phyloP scores from a whole-genome alignment of 208 protist genomes.

The Wallacemonas sp. region DNA sequence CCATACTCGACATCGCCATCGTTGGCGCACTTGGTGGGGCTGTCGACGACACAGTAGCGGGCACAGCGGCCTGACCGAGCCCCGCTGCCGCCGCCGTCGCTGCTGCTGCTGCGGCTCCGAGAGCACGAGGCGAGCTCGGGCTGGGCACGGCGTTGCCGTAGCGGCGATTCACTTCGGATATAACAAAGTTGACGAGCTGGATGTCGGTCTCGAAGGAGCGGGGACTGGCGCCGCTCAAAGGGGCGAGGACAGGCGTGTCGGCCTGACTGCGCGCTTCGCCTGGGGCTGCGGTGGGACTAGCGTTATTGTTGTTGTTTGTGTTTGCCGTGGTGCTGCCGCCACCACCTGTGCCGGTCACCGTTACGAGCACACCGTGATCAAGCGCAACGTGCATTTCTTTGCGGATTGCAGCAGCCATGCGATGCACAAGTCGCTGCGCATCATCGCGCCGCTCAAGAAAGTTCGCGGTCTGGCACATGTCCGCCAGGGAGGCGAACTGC shows the following conservation, averaged over 20 bases:
- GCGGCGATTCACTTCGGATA: slow-evolving; percentile 33
- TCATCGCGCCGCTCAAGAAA: slow-evolving; percentile 41
- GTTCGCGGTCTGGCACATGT: slow-evolving; percentile 38
- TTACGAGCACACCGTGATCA: slow-evolving; percentile 10
- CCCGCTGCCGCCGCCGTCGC: not conserved
- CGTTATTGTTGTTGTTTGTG: not conserved
- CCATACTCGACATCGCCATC: no score
- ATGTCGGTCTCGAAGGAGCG: slow-evolving; percentile 46
- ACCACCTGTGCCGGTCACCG: slow-evolving; percentile 6
- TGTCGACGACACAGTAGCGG: no score
- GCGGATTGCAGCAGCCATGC: slow-evolving; percentile 34
- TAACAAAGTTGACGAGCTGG: slow-evolving; percentile 35
- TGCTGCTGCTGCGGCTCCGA: not conserved
- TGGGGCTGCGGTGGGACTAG: no score
- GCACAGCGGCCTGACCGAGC: no score
- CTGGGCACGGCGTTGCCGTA: slow-evolving; percentile 28
- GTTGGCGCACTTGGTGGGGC: no score
- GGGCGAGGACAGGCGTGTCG: slow-evolving; percentile 24
- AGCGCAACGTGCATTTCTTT: slow-evolving; percentile 34
- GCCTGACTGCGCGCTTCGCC: slow-evolving; percentile 22
- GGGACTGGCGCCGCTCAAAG: not conserved
- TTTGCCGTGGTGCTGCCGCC: not conserved
- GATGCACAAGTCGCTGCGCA: slow-evolving; percentile 50
- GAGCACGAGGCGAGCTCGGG: slow-evolving; percentile 22
- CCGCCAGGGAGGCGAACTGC: slow-evolving; percentile 48